These are phyloP conservation scores for Phytophthora aleatoria DNA, from an alignment of 352 stramenopile species.

Conservation along the genomic window DNA sequence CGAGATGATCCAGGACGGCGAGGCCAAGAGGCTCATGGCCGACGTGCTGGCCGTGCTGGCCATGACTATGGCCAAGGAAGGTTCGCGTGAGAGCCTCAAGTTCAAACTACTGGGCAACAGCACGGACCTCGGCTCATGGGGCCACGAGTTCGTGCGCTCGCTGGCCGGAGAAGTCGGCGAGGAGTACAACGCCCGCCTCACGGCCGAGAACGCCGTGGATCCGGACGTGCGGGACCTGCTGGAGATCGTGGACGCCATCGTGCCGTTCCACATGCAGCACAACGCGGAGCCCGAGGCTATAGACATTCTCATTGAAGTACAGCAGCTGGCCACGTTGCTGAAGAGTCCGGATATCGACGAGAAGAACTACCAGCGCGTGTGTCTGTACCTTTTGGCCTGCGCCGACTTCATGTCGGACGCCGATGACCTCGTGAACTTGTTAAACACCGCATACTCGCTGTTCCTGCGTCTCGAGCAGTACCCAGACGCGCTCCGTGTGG, in stretches of 20 bases:
- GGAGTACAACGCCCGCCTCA: conserved; percentile 83
- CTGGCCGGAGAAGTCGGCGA: conserved; percentile 98
- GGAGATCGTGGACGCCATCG: conserved; percentile 97
- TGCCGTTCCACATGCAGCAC: conserved; percentile 99
- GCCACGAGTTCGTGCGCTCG: conserved; percentile 98
- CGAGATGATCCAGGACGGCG: conserved; percentile 47
- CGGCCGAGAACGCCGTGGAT: conserved; percentile 50
- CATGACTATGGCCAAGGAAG: conserved; percentile 98
- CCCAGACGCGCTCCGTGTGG: conserved; percentile 97
- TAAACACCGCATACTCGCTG: conserved; percentile 94
- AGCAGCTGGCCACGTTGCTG: conserved; percentile 96
- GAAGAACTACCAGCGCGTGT: conserved; percentile 98
- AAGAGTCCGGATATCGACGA: conserved; percentile 95
- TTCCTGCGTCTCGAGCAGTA: conserved; percentile 95
- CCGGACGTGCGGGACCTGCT: conserved; percentile 93
- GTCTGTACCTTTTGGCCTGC: conserved; percentile 98
- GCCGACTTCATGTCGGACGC: conserved; percentile 98
- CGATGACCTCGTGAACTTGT: conserved; percentile 94
- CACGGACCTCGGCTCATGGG: conserved; percentile 95
- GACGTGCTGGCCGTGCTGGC: conserved; percentile 94
- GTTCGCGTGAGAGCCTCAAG: conserved; percentile 82
- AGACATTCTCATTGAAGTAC: conserved; percentile 99
- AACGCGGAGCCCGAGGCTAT: conserved; percentile 99
- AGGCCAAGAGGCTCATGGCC: conserved; percentile 83
- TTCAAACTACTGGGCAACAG: conserved; percentile 93